phyloP scores from a whole-genome alignment of 1,284 basidiomycete species.

The Rhodotorula sp. region DNA sequence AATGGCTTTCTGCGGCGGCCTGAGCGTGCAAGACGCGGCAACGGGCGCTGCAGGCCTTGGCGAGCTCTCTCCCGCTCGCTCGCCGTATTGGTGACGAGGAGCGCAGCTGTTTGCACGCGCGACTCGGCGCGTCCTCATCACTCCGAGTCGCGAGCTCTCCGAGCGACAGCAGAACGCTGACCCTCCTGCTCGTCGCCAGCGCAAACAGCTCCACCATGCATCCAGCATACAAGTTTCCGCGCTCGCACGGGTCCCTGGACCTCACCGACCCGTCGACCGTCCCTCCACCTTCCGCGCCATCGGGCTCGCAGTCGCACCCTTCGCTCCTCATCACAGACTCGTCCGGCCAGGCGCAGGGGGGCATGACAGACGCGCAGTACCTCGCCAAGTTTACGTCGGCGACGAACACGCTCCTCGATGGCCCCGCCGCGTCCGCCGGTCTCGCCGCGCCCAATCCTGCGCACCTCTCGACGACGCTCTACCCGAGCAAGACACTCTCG shows the following conservation, averaged over 20 bases:
- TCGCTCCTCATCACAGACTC: slow-evolving; percentile 30
- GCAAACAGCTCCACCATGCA: slow-evolving; percentile 10
- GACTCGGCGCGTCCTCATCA: not conserved
- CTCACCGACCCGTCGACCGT: slow-evolving; percentile 16
- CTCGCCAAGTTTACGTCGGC: slow-evolving; percentile 16
- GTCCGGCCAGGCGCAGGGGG: slow-evolving; percentile 6
- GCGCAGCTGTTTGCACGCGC: not conserved
- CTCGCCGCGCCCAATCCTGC: not conserved
- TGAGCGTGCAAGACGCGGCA: not conserved
- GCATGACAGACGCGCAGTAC: slow-evolving; percentile 8
- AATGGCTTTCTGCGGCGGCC: not conserved
- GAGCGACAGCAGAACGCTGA: not conserved
- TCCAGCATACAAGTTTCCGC: slow-evolving; percentile 20
- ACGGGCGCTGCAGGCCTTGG: not conserved
- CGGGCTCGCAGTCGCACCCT: slow-evolving; percentile 12
- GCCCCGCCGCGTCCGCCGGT: not conserved
- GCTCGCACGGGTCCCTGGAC: slow-evolving; percentile 26
- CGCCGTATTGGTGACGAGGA: not conserved
- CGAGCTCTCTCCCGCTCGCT: not conserved
- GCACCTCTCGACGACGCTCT: slow-evolving; percentile 16
- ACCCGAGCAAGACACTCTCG: slow-evolving; percentile 20
- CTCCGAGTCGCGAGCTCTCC: not conserved
- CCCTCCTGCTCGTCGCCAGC: not conserved
- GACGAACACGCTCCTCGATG: not conserved
- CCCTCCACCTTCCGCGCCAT: not conserved